Conservation (phyloP, 2,329 filamentous ascomycete genomes). For the Trichothecium sympodiale region DNA sequence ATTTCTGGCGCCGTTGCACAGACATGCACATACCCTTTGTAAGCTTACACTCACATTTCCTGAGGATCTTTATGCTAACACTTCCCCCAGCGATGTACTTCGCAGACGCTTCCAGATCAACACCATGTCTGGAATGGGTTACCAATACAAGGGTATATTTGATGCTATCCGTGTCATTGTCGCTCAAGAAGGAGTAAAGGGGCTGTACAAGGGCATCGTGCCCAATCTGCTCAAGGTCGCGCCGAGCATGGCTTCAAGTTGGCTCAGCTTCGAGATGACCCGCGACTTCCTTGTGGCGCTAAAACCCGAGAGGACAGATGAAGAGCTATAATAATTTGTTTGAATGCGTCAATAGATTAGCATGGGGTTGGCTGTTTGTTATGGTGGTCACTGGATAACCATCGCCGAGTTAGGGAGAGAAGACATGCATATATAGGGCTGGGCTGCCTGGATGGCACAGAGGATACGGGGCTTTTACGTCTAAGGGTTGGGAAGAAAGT, state of each 20-base stretch:
- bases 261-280: constrained; percentile 93
- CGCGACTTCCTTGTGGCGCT: constrained; percentile 71
- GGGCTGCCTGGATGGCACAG: too few relatives aligned
- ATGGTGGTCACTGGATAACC: too few relatives aligned
- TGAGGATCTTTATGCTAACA: constrained; percentile 11
- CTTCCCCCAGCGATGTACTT: constrained; percentile 63
- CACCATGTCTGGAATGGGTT: constrained; percentile 97
- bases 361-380: too few relatives aligned
- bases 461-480: too few relatives aligned
- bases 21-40: constrained; percentile 98
- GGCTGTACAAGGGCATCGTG: constrained; percentile 91
- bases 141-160: constrained; percentile 79
- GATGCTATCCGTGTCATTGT: constrained; percentile 79
- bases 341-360: too few relatives aligned
- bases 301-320: constrained; percentile 26
- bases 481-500: too few relatives aligned
- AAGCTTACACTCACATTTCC: constrained; percentile 25
- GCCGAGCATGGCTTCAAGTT: constrained; percentile 96
- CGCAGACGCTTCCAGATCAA: constrained; percentile 96
- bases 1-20: constrained; percentile 94
- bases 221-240: constrained; percentile 95
- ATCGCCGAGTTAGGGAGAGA: too few relatives aligned
- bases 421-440: too few relatives aligned
- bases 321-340: constrained; percentile 3
- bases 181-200: constrained; percentile 68